phyloP scores from a whole-genome alignment of 495 filamentous ascomycete species.

The Penicillium taxi region DNA sequence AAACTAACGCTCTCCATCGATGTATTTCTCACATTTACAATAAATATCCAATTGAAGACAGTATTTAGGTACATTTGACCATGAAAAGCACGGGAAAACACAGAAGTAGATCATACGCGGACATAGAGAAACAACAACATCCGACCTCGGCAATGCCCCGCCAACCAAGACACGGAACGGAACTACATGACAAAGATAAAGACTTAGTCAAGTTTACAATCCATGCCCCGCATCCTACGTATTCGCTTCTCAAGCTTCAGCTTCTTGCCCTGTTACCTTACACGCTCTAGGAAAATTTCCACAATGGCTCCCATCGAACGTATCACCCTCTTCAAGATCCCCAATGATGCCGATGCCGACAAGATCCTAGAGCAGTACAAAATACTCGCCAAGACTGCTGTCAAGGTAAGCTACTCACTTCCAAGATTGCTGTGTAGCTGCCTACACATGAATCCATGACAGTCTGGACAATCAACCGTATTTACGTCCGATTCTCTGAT shows the following conservation, averaged over 20 bases:
- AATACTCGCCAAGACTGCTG: slow-evolving; percentile 41
- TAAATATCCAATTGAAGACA: no score
- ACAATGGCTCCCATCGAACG: slow-evolving; percentile 44
- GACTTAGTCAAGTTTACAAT: no score
- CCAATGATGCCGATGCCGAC: slow-evolving; percentile 37
- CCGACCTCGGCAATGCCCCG: no score
- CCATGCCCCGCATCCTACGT: slow-evolving; percentile 3
- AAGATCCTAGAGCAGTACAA: slow-evolving; percentile 43
- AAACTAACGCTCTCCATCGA: no score
- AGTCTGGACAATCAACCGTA: neutral
- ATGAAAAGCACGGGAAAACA: no score
- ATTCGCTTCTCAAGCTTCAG: neutral
- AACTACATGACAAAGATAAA: neutral
- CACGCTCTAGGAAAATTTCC: neutral
- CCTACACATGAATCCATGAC: neutral
- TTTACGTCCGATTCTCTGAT: neutral
- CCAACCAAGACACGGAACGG: neutral
- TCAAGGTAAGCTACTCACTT: slow-evolving; percentile 32
- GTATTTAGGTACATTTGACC: no score
- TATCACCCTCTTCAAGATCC: slow-evolving; percentile 54
- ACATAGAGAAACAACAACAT: no score
- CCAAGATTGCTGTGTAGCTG: neutral
- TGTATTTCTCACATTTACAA: no score
- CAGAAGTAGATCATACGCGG: no score
- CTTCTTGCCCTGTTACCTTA: neutral